Evolutionary conservation across 139 green algal genomes (phyloP), one percentile per base, ranked within the genome.

Genomic region (Tetraselmis chui): DNA sequence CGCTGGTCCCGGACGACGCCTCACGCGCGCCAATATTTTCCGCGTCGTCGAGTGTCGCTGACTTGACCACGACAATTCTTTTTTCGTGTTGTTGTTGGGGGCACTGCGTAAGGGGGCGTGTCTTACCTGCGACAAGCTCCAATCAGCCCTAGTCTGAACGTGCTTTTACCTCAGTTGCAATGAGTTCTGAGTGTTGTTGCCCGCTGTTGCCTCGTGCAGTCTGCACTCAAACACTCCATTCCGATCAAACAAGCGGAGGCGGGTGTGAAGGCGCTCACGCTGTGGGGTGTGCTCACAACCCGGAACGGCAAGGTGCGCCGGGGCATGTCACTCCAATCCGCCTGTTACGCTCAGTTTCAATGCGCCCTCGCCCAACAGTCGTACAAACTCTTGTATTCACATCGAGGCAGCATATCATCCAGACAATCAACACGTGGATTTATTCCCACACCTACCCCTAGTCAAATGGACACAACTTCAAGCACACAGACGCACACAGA

Each of bases 221-320:
- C 88, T 29, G 86, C 89, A 0, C 59, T 95, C 23, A 84, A 92
- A 28, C 85, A 92, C 23, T 92, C 89, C 0, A 77, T 95, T 59
- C 87, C 89, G 0, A 87, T 94, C 67, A 94, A 94, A 79, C 87
- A 91, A 23, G 86, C 84, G 23, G 87, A 94, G 76, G 83, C 88
- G 28, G 91, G 89, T 2, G 58, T 95, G 1, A 88, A 87, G 23
- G 89, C 25, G 1, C 80, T 95, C 27, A 75, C 80, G 0, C 76
- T 93, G 1, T 93, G 90, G 90, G 92, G 92, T 26, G 84, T 88
- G 26, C 83, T 95, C 28, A 83, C 78, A 1, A 76, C 89, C 1
- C 80, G 83, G 5, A 94, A 92, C 79, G 91, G 91, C 80, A 95
- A 93, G 91, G 91, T 92, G 32, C 58, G 79, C 45, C 11, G 11